These are phyloP conservation scores for Macrophomina tecta DNA, from an alignment of 2,329 filamentous ascomycete species.

Conservation along the genomic window DNA sequence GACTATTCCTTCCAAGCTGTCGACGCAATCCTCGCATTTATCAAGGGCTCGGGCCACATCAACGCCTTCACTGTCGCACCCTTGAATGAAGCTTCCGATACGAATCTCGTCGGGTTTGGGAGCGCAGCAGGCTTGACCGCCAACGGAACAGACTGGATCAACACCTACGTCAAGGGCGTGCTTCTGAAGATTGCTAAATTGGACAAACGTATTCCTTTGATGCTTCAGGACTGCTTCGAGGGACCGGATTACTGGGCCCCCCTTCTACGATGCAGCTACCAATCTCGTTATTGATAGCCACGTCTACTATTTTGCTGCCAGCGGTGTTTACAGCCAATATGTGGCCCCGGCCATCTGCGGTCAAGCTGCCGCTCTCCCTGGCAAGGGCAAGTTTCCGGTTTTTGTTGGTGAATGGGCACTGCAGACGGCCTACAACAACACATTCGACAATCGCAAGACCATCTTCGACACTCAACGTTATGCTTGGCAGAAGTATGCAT, in stretches of 20 bases:
- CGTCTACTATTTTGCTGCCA: slow-evolving; percentile 37
- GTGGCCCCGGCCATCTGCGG: slow-evolving; percentile 31
- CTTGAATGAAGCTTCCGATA: slow-evolving; percentile 48
- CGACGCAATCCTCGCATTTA: slow-evolving; percentile 41
- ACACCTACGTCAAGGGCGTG: slow-evolving; percentile 42
- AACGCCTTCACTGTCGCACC: slow-evolving; percentile 44
- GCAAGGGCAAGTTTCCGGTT: slow-evolving; percentile 33
- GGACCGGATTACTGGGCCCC: slow-evolving; percentile 34
- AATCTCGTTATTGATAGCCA: slow-evolving; percentile 38
- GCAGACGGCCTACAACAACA: slow-evolving; percentile 43
- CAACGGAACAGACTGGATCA: slow-evolving; percentile 40
- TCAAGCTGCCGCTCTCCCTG: slow-evolving; percentile 31
- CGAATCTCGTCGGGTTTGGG: slow-evolving; percentile 41
- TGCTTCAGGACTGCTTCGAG: slow-evolving; percentile 34
- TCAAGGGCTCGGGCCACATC: slow-evolving; percentile 37
- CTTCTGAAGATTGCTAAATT: slow-evolving; percentile 31
- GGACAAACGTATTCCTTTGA: slow-evolving; percentile 32
- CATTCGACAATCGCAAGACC: slow-evolving; percentile 36
- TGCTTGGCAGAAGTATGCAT: slow-evolving; percentile 41
- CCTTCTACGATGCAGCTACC: slow-evolving; percentile 26
- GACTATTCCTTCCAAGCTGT: slow-evolving; percentile 42
- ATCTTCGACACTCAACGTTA: slow-evolving; percentile 42
- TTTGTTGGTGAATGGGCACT: slow-evolving; percentile 47
- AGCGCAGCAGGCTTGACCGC: slow-evolving; percentile 39
- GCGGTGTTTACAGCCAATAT: slow-evolving; percentile 30